These are phyloP conservation scores for Ophiocordyceps camponoti-floridani DNA, from an alignment of 2,329 filamentous ascomycete genomes.

Conservation along the genomic window DNA sequence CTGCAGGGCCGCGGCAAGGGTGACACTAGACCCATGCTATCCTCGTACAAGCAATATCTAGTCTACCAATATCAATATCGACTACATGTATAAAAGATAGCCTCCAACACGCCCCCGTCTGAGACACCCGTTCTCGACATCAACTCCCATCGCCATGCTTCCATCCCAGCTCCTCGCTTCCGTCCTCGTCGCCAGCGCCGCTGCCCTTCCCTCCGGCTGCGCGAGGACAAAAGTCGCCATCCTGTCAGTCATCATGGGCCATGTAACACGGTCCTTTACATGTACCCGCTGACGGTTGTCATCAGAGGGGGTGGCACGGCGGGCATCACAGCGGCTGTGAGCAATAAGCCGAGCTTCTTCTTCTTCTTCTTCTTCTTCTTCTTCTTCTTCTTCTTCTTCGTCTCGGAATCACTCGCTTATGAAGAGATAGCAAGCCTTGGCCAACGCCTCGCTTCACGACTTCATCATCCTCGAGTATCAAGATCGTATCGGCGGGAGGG, in stretches of 20 bases:
- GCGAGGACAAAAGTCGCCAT: conserved; percentile 14
- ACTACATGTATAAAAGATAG: too few species aligned
- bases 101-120: too few species aligned
- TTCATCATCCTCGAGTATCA: conserved; percentile 50
- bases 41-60: too few species aligned
- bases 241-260: conserved; percentile 6
- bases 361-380: not conserved
- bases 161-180: not conserved
- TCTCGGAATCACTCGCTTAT: not conserved
- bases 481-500: conserved; percentile 42
- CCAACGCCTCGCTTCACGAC: conserved; percentile 41
- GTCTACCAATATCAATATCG: too few species aligned
- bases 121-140: not conserved
- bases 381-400: not conserved
- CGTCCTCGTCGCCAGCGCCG: not conserved
- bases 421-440: conserved; percentile 28
- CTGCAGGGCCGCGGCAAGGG: not conserved
- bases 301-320: conserved; percentile 37
- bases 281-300: not conserved
- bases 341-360: not conserved
- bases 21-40: not conserved
- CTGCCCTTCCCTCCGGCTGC: conserved; percentile 4
- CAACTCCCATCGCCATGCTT: too few species aligned
- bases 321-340: conserved; percentile 39
- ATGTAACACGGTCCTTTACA: too few species aligned